phyloP scores from a whole-genome alignment of 2,329 filamentous ascomycete genomes.

The Teratosphaeria viscida region DNA sequence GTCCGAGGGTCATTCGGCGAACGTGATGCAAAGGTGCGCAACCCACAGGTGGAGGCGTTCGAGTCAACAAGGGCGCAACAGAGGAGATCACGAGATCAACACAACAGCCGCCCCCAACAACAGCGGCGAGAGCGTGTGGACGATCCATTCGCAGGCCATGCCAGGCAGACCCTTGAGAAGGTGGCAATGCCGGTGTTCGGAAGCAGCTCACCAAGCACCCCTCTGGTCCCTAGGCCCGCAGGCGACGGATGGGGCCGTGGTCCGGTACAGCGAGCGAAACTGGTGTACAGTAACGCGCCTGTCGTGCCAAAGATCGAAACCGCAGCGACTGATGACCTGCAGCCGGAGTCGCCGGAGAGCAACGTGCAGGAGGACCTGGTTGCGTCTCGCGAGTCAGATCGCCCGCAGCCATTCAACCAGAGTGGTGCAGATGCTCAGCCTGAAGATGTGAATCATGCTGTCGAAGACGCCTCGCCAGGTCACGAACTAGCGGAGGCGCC shows the following conservation, averaged over 20 bases:
- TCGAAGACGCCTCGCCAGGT: neutral
- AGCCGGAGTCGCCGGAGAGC: neutral
- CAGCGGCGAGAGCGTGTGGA: neutral
- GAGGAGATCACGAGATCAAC: neutral
- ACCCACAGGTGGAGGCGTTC: neutral
- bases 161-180: neutral
- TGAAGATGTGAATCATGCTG: neutral
- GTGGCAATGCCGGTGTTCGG: constrained; percentile 2
- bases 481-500: neutral
- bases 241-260: constrained; percentile 2
- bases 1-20: neutral
- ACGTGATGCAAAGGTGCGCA: neutral
- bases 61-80: neutral
- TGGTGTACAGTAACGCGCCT: neutral
- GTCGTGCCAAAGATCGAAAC: neutral
- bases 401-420: neutral
- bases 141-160: neutral
- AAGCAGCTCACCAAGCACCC: neutral
- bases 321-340: neutral
- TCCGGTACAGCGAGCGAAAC: neutral
- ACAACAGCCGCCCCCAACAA: neutral
- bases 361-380: neutral
- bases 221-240: neutral
- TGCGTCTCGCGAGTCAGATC: neutral
- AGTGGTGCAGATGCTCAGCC: neutral